Conservation (phyloP, 2,329 filamentous ascomycete genomes). For the Trichoderma lentiforme region DNA sequence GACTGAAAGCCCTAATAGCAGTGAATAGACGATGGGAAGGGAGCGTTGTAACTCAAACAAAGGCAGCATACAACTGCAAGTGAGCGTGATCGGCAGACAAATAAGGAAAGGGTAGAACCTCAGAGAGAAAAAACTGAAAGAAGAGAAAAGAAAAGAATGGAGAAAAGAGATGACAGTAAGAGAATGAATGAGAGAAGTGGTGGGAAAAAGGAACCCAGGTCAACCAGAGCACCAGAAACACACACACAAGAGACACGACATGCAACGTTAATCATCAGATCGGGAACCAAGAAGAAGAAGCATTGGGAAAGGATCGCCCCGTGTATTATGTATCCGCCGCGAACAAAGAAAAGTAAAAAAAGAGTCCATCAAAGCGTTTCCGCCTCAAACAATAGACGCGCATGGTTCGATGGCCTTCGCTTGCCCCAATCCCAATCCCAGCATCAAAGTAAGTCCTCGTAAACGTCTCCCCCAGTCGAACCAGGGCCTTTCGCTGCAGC, state of each 20-base stretch:
- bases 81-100: slow-evolving; percentile 20
- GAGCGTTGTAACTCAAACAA: slow-evolving; percentile 2
- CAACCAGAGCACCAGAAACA: slow-evolving; percentile 17
- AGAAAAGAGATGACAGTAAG: slow-evolving; percentile 16
- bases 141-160: slow-evolving; percentile 21
- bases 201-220: slow-evolving; percentile 7
- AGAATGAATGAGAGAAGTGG: slow-evolving; percentile 13
- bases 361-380: background rate
- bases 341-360: background rate
- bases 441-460: background rate
- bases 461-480: background rate
- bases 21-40: background rate
- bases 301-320: slow-evolving; percentile 21
- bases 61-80: slow-evolving; percentile 14
- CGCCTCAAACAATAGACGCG: background rate
- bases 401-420: background rate
- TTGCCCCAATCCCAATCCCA: background rate
- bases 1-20: background rate
- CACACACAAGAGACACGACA: slow-evolving; percentile 21
- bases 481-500: background rate
- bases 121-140: slow-evolving; percentile 13
- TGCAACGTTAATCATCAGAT: slow-evolving; percentile 15
- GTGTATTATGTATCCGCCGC: slow-evolving; percentile 13
- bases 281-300: slow-evolving; percentile 11
- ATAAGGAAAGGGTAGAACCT: slow-evolving; percentile 9